Evolutionary conservation across 441 rosid genomes (phyloP).

Genomic region (Metrosideros polymorpha): DNA sequence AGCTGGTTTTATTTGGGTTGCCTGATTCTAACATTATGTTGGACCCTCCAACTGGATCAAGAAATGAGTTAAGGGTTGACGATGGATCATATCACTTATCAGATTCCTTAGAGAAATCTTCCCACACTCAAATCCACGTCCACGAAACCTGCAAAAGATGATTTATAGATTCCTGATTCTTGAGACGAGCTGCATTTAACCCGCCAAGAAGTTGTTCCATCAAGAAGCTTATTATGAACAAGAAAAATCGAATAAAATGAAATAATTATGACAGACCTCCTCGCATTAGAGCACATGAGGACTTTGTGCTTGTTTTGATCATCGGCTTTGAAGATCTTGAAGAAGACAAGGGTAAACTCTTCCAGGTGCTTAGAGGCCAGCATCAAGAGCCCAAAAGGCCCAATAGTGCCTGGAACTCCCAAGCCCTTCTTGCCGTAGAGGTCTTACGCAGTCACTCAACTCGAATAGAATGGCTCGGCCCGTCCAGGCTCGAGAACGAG

Average conservation of each 20-base stretch:
- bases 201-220: neutral
- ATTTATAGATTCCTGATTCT: constrained; percentile 37
- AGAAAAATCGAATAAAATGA: neutral
- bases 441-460: constrained; percentile 37
- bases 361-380: constrained; percentile 47
- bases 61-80: neutral
- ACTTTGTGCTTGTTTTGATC: constrained; percentile 26
- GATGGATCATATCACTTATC: constrained; percentile 9
- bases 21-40: too few species aligned
- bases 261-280: constrained; percentile 22
- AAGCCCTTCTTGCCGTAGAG: constrained; percentile 41
- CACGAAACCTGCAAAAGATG: constrained; percentile 61
- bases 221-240: neutral
- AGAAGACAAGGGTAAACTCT: constrained; percentile 73
- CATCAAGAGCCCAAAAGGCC: constrained; percentile 74
- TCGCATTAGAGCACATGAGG: constrained; percentile 73
- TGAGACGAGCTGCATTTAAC: constrained; percentile 42
- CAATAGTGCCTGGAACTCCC: constrained; percentile 39
- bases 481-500: constrained; percentile 35
- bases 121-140: constrained; percentile 45
- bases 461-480: constrained; percentile 39
- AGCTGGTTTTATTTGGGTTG: too few species aligned
- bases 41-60: neutral
- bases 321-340: constrained; percentile 45
- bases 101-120: constrained; percentile 56